A percentile compares a stretch with the other conserved stretches of the same genome.
Evolutionary conservation across 306 rosid genomes (phyloP).

Genomic region (Vicia faba): DNA sequence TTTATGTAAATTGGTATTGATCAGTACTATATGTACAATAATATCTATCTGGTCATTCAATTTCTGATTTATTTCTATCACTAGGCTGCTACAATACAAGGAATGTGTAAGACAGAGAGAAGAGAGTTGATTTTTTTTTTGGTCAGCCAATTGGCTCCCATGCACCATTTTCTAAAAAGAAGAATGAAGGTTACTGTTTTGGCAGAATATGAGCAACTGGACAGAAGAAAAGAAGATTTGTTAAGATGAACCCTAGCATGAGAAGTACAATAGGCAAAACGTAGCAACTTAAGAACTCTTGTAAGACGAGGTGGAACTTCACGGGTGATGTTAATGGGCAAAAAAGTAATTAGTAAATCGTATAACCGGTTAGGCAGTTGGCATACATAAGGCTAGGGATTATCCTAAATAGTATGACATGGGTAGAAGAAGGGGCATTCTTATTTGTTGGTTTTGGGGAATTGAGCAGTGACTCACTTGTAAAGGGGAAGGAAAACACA

Average conservation of each 20-base stretch:
- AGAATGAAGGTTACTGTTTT: neutral
- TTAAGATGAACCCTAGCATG: neutral
- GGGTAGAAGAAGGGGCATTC: neutral
- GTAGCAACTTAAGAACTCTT: neutral
- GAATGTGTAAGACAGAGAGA: neutral
- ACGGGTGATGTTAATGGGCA: neutral
- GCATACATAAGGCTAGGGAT: neutral
- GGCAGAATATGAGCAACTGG: neutral
- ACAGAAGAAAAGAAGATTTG: neutral
- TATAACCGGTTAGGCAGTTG: neutral
- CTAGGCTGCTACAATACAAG: constrained; percentile 1
- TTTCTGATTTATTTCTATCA: constrained; percentile 10
- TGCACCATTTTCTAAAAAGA: neutral
- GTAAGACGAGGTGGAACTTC: neutral
- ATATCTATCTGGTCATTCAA: neutral
- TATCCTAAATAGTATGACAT: neutral
- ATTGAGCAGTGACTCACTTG: neutral
- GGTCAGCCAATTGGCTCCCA: constrained; percentile 5
- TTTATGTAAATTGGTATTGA: too few species aligned
- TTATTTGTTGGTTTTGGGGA: neutral
- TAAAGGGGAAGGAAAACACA: neutral
- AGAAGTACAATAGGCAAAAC: neutral
- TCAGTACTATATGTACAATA: neutral
- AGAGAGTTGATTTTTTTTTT: neutral
- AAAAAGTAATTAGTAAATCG: neutral